phyloP scores from a whole-genome alignment of 75 land plant species.

The Picea sitchensis region DNA sequence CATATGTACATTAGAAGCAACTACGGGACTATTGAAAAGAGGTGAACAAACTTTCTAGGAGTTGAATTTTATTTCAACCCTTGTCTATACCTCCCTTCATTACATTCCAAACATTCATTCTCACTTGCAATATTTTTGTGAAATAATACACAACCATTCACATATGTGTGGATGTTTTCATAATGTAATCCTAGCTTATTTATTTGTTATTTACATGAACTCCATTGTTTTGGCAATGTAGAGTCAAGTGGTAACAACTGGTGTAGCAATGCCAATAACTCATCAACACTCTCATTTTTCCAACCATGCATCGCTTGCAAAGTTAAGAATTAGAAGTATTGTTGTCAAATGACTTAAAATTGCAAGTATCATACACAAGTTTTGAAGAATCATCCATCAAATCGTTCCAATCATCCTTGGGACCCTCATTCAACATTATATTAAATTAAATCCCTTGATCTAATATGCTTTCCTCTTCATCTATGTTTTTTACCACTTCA shows the following conservation, averaged over 20 bases:
- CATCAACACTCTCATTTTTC: background rate
- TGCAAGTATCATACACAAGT: background rate
- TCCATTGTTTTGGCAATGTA: background rate
- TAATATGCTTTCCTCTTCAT: background rate
- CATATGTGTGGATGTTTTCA: too few species aligned
- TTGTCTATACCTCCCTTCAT: background rate
- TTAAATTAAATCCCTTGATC: too few species aligned
- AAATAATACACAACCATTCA: too few species aligned
- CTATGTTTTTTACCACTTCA: background rate
- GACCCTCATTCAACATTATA: too few species aligned
- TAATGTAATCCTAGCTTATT: too few species aligned
- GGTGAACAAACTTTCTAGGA: background rate
- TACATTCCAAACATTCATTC: background rate
- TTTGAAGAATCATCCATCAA: too few species aligned
- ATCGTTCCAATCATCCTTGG: too few species aligned
- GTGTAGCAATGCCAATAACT: background rate
- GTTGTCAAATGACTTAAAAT: too few species aligned
- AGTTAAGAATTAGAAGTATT: too few species aligned
- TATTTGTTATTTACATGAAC: background rate
- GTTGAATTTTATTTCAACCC: background rate
- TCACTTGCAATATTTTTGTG: background rate
- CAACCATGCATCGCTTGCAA: background rate
- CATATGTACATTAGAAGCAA: too few species aligned
- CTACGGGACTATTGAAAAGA: background rate
- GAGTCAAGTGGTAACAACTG: background rate